Evolutionary conservation across 495 filamentous ascomycete species (phyloP).

Genomic region (Penicillium subrubescens): DNA sequence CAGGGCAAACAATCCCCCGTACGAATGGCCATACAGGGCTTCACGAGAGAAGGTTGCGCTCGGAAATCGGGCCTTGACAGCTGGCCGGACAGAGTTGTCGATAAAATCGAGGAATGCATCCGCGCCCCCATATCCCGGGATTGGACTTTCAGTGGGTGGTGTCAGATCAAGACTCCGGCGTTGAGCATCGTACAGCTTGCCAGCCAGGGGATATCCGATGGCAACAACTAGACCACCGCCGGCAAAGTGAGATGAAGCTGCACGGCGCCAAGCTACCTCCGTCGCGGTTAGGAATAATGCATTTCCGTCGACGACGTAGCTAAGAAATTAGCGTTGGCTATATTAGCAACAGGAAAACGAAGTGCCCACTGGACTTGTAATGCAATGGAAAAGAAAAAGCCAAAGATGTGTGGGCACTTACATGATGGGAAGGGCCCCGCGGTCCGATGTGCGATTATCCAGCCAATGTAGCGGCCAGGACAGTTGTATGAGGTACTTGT

Average conservation of each 20-base stretch:
- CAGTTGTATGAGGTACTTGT: conserved; percentile 27
- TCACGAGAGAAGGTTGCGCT: conserved; percentile 13
- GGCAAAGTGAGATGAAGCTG: conserved; percentile 18
- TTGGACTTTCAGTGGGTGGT: conserved; percentile 15
- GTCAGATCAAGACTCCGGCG: conserved; percentile 27
- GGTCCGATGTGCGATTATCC: conserved; percentile 3
- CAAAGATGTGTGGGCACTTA: conserved; percentile 5
- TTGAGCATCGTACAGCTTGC: conserved; percentile 20
- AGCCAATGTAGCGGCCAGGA: conserved; percentile 33
- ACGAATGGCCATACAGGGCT: conserved; percentile 31
- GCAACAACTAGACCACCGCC: conserved; percentile 28
- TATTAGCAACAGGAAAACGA: not conserved
- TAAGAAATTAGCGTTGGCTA: not conserved
- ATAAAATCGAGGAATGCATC: conserved; percentile 32
- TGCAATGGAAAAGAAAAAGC: not conserved
- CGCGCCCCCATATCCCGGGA: conserved; percentile 22
- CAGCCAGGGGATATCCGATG: conserved; percentile 30
- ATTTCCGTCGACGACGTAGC: conserved; percentile 35
- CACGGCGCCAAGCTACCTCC: conserved; percentile 27
- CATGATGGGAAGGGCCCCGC: conserved; percentile 24
- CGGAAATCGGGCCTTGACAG: conserved; percentile 22
- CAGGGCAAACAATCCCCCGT: conserved; percentile 28
- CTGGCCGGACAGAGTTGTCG: conserved; percentile 18
- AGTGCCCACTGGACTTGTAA: not conserved
- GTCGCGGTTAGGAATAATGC: conserved; percentile 33